These are phyloP conservation scores for Aspergillus thermomutatus DNA, from an alignment of 2,329 filamentous ascomycete genomes.

Conservation along the genomic window DNA sequence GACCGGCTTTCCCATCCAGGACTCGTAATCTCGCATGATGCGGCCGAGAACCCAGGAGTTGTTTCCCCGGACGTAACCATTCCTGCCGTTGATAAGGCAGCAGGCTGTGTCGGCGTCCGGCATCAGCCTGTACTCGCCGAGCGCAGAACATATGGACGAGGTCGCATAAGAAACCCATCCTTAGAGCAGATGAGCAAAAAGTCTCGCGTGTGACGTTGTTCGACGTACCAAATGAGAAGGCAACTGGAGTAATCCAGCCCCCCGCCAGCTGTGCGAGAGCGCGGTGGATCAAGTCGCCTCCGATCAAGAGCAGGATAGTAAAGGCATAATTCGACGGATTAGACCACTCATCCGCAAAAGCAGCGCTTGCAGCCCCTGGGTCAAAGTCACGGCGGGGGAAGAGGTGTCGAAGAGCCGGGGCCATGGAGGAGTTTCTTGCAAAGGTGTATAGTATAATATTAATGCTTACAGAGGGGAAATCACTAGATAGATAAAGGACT, in stretches of 20 bases:
- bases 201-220: no score
- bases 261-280: slow-evolving; percentile 35
- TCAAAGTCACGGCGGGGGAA: neutral
- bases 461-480: no score
- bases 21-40: slow-evolving; percentile 42
- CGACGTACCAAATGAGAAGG: slow-evolving; percentile 38
- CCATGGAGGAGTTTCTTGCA: no score
- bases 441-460: no score
- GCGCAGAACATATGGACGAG: slow-evolving; percentile 24
- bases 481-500: no score
- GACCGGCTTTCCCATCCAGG: slow-evolving; percentile 19
- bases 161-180: slow-evolving; percentile 38
- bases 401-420: neutral
- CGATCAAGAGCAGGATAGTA: slow-evolving; percentile 35
- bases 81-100: slow-evolving; percentile 36
- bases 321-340: slow-evolving; percentile 26
- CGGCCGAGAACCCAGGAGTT: slow-evolving; percentile 44
- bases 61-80: slow-evolving; percentile 38
- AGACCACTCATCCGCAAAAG: slow-evolving; percentile 4
- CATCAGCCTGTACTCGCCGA: slow-evolving; percentile 35
- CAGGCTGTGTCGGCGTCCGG: slow-evolving; percentile 31
- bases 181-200: neutral
- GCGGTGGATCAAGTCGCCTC: slow-evolving; percentile 33
- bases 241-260: slow-evolving; percentile 25
- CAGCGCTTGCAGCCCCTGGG: neutral